Evolutionary conservation across 345 rosid species (phyloP), one percentile per base, ranked within the genome.

Genomic region (Draba incana): DNA sequence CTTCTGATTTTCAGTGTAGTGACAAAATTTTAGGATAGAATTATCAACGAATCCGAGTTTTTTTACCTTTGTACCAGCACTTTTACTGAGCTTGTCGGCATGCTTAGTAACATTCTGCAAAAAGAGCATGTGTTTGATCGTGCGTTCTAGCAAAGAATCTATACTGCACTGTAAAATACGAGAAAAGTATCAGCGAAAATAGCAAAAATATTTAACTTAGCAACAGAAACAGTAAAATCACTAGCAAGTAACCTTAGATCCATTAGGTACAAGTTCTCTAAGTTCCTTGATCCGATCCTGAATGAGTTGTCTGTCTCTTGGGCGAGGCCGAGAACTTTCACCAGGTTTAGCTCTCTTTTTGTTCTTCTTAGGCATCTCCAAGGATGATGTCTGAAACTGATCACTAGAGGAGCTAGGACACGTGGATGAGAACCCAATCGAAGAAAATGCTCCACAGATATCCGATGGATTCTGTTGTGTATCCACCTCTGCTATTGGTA

Each of bases 241-340:
- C 12, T 30, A 14, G 53, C 44, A 31, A 9, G 57, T 13, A 72
- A 41, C 15, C 60, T 94, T 94, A 33, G 96, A 83, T 56, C 97
- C 97, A 77, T 81, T 89, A 3, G 97, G 99, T 33, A 94, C 99
- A 76, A 94, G 89, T 68, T 89, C 99, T 68, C 99, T 80, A 69
- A 94, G 84, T 84, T 94, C 97, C 84, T 94, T 94, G 38, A 94
- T 84, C 49, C 97, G 86, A 84, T 94, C 99, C 66, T 94, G 99
- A 78, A 94, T 94, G 70, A 90, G 81, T 74, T 94, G 99, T 53
- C 99, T 85, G 75, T 94, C 99, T 81, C 97, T 88, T 62, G 99
- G 99, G 51, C 99, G 83, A 60, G 99, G 96, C 78, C 95, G 85
- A 72, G 78, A 80, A 70, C 78, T 90, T 83, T 94, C 99, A 71